Percentiles rank a stretch among this genome's conserved stretches.
These are phyloP conservation scores for Aspergillus ochraceus DNA, from an alignment of 2,329 filamentous ascomycete genomes.

Conservation along the genomic window DNA sequence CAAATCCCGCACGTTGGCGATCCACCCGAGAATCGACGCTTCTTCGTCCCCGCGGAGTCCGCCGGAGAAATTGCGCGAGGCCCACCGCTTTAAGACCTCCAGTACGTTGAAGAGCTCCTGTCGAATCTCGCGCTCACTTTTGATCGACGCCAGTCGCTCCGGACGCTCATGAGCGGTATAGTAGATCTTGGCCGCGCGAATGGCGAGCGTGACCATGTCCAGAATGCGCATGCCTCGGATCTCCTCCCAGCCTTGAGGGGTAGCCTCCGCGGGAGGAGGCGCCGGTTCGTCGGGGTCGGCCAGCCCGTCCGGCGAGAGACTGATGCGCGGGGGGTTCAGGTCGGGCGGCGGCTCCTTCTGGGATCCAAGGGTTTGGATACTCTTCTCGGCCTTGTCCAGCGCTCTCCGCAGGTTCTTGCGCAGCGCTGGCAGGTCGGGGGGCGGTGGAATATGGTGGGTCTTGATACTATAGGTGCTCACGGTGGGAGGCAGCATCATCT, in stretches of 20 bases:
- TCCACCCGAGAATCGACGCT: slow-evolving; percentile 74
- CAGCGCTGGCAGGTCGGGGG: slow-evolving; percentile 78
- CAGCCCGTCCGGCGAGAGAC: slow-evolving; percentile 31
- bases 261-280: slow-evolving; percentile 17
- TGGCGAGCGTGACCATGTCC: slow-evolving; percentile 91
- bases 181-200: slow-evolving; percentile 91
- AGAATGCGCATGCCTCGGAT: slow-evolving; percentile 89
- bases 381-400: slow-evolving; percentile 67
- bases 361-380: slow-evolving; percentile 54
- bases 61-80: slow-evolving; percentile 78
- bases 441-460: slow-evolving; percentile 76
- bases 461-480: slow-evolving; percentile 92
- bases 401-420: slow-evolving; percentile 68
- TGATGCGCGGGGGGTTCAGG: slow-evolving; percentile 30
- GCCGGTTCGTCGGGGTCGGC: slow-evolving; percentile 44
- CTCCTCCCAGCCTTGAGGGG: slow-evolving; percentile 72
- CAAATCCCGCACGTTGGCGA: slow-evolving; percentile 73
- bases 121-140: slow-evolving; percentile 81
- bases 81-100: slow-evolving; percentile 90
- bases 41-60: slow-evolving; percentile 79
- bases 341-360: slow-evolving; percentile 30
- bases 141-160: slow-evolving; percentile 80
- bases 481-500: slow-evolving; percentile 89
- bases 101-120: slow-evolving; percentile 81
- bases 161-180: slow-evolving; percentile 91